Evolutionary conservation across 805 yeast genomes (phyloP).

Genomic region (Schizosaccharomyces japonicus): DNA sequence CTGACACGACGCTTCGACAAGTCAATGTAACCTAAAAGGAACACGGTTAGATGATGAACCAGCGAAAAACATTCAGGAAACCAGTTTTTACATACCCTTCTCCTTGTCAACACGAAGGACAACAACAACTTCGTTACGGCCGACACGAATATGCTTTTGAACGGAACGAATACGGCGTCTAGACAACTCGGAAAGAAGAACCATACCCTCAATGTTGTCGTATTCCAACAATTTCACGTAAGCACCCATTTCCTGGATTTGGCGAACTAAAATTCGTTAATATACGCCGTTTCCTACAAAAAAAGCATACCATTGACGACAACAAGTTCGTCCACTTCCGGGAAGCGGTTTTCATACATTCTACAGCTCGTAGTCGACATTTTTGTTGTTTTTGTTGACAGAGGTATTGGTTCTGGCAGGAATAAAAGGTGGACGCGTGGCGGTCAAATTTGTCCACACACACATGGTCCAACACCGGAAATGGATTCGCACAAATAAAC

Average conservation of each 20-base stretch:
- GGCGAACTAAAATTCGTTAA: background rate
- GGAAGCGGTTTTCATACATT: conserved; percentile 92
- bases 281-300: background rate
- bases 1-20: conserved; percentile 91
- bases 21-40: conserved; percentile 49
- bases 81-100: conserved; percentile 25
- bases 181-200: conserved; percentile 76
- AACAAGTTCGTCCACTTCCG: conserved; percentile 95
- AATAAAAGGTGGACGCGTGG: too few species aligned
- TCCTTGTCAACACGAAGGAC: conserved; percentile 95
- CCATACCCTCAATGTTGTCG: conserved; percentile 98
- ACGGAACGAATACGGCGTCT: conserved; percentile 97
- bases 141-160: conserved; percentile 91
- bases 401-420: too few species aligned
- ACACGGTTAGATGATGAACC: background rate
- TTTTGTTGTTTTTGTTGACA: too few species aligned
- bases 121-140: conserved; percentile 93
- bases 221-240: conserved; percentile 87
- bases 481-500: too few species aligned
- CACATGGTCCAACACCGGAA: too few species aligned
- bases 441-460: too few species aligned
- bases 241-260: conserved; percentile 97
- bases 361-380: conserved; percentile 85
- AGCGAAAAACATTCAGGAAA: background rate
- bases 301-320: conserved; percentile 74